Conservation (phyloP, 306 rosid species). For the Oemleria cerasiformis region DNA sequence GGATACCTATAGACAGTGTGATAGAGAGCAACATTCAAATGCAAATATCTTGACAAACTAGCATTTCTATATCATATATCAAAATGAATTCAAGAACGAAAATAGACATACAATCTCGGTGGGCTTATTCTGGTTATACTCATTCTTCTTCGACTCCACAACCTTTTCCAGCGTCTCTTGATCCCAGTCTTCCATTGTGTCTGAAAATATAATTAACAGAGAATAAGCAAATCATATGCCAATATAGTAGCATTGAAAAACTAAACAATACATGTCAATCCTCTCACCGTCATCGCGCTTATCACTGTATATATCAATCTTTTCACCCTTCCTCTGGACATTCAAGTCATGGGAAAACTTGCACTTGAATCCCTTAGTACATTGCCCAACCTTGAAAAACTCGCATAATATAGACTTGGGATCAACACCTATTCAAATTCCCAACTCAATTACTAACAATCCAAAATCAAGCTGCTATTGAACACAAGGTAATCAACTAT, state of each 20-base stretch:
- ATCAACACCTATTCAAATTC: conserved; percentile 78
- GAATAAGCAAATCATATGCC: conserved; percentile 8
- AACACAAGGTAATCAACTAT: background rate
- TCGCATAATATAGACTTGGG: conserved; percentile 95
- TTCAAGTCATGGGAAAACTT: conserved; percentile 96
- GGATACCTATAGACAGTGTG: background rate
- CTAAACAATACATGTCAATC: background rate
- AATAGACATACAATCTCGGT: conserved; percentile 80
- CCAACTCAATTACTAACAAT: conserved; percentile 21
- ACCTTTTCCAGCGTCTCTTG: conserved; percentile 93
- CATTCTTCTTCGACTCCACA: conserved; percentile 76
- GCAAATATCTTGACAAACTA: background rate
- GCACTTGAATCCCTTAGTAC: conserved; percentile 95
- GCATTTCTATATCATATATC: background rate
- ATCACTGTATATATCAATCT: conserved; percentile 92
- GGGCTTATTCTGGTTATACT: conserved; percentile 85
- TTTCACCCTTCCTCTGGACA: conserved; percentile 97
- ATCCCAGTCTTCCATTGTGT: conserved; percentile 99
- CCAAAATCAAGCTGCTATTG: conserved; percentile 2
- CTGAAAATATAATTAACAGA: conserved; percentile 28
- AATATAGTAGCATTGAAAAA: background rate
- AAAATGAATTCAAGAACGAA: background rate
- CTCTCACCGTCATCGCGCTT: conserved; percentile 72
- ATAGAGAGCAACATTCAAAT: background rate
- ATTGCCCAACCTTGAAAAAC: conserved; percentile 87